Evolutionary conservation across 2,329 filamentous ascomycete genomes (phyloP).

Genomic region (Claviceps lovelessii): DNA sequence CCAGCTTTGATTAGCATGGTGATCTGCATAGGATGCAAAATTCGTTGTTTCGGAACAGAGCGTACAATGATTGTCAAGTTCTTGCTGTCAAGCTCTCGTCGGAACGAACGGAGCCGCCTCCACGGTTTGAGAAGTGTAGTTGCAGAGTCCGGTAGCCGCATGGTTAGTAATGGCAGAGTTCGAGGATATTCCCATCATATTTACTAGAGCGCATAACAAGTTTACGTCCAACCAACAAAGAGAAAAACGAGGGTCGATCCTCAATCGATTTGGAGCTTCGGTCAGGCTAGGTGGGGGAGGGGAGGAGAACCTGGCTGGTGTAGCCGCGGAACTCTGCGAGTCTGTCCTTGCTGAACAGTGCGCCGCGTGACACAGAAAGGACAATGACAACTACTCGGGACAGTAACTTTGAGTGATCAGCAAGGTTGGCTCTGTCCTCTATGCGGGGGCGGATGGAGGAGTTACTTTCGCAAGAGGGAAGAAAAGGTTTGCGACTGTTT

Average conservation of each 20-base stretch:
- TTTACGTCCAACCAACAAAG: not conserved
- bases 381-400: too few relatives aligned
- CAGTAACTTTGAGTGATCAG: too few relatives aligned
- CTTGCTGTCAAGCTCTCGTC: conserved; percentile 3
- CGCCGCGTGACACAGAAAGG: too few relatives aligned
- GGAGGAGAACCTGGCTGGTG: not conserved
- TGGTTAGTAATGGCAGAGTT: not conserved
- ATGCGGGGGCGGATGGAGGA: not conserved
- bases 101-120: not conserved
- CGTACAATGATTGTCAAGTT: conserved; percentile 8
- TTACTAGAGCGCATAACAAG: not conserved
- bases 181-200: not conserved
- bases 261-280: not conserved
- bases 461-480: not conserved
- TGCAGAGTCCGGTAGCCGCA: not conserved
- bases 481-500: not conserved
- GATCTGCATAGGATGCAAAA: not conserved
- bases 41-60: not conserved
- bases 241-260: not conserved
- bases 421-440: not conserved
- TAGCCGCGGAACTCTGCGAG: not conserved
- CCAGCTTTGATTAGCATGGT: not conserved
- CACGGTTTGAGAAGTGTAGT: not conserved
- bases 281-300: not conserved
- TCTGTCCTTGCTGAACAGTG: too few relatives aligned